phyloP scores from a whole-genome alignment of 1,284 basidiomycete species.

The Golubevia sp. region DNA sequence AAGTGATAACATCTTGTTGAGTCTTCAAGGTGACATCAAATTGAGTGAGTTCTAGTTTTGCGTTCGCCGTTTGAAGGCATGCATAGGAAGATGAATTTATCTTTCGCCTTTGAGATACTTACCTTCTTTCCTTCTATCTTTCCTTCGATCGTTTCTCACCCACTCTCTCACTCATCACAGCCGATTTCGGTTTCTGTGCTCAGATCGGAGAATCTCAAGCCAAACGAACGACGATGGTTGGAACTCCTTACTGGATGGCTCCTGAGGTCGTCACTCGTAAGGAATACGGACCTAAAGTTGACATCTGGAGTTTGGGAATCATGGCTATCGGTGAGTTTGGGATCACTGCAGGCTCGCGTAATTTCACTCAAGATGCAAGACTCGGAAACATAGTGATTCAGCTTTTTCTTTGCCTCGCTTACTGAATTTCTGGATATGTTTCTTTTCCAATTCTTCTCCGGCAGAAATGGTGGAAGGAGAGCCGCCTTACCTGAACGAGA shows the following conservation, averaged over 20 bases:
- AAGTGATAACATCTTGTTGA: slow-evolving; percentile 92
- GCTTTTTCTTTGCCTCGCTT: background rate
- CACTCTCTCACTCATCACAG: slow-evolving; percentile 63
- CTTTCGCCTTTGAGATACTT: no score
- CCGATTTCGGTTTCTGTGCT: slow-evolving; percentile 98
- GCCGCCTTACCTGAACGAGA: slow-evolving; percentile 70
- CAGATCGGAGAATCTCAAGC: slow-evolving; percentile 89
- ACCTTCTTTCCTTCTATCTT: background rate
- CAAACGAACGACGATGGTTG: slow-evolving; percentile 99
- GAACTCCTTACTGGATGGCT: slow-evolving; percentile 99
- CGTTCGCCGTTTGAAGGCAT: background rate
- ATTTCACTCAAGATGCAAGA: background rate
- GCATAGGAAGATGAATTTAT: no score
- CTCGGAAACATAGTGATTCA: background rate
- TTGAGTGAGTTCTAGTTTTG: slow-evolving; percentile 73
- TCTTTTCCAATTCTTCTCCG: slow-evolving; percentile 17
- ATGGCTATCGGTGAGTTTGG: slow-evolving; percentile 92
- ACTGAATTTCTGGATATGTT: background rate
- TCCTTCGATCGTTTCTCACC: slow-evolving; percentile 9
- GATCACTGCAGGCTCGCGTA: slow-evolving; percentile 1
- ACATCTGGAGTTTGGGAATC: slow-evolving; percentile 97
- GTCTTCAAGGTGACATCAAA: slow-evolving; percentile 92
- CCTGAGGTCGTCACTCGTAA: slow-evolving; percentile 97
- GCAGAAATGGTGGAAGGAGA: slow-evolving; percentile 99
- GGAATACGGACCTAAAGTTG: slow-evolving; percentile 98